Evolutionary conservation across 345 rosid species (phyloP).

Genomic region (Melaleuca alternifolia): DNA sequence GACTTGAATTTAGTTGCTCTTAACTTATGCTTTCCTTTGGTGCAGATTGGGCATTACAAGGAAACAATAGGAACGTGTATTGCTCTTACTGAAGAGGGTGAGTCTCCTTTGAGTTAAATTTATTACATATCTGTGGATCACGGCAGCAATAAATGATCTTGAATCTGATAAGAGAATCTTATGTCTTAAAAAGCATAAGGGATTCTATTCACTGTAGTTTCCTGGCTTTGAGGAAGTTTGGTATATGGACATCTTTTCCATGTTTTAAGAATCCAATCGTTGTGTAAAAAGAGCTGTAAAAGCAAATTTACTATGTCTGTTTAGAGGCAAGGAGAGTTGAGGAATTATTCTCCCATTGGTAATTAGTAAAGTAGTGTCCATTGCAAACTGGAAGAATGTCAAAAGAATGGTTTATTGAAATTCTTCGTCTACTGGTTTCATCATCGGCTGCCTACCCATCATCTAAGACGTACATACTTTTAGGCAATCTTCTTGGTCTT

Average conservation of each 20-base stretch:
- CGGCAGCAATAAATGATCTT: not conserved
- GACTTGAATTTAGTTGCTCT: not conserved
- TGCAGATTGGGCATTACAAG: slow-evolving; percentile 50
- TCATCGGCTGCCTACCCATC: not conserved
- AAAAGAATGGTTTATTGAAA: not conserved
- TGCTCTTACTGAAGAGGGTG: slow-evolving; percentile 39
- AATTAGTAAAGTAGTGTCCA: not conserved
- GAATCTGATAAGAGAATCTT: not conserved
- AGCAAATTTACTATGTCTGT: not conserved
- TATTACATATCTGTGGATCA: not conserved
- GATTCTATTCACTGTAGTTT: not conserved
- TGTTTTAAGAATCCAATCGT: not conserved
- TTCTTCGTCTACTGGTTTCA: not conserved
- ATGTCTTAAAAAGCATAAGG: not conserved
- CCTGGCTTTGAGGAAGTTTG: not conserved
- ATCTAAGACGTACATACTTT: not conserved
- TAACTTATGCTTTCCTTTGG: not conserved
- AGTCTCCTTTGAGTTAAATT: not conserved
- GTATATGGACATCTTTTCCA: not conserved
- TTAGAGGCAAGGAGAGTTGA: not conserved
- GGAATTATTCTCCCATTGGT: not conserved
- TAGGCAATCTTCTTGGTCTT: not conserved
- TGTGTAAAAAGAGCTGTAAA: not conserved
- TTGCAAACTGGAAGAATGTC: not conserved
- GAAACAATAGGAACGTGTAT: slow-evolving; percentile 54